These are phyloP conservation scores for Kurtzmaniella fragi DNA, from an alignment of 805 yeast species.

Conservation along the genomic window DNA sequence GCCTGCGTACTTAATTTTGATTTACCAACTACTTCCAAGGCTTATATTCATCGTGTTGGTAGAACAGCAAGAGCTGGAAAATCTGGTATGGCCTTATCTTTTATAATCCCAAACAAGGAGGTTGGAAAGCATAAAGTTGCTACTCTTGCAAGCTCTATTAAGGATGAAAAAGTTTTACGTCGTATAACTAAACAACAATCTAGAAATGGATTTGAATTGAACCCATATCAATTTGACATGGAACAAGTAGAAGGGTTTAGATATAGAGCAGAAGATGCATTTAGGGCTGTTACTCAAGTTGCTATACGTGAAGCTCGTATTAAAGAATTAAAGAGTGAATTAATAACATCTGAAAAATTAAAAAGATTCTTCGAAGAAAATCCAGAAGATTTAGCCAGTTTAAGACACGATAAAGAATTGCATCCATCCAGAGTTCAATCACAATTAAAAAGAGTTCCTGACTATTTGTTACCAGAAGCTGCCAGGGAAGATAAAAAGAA, in stretches of 20 bases:
- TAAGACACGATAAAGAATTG: conserved; percentile 88
- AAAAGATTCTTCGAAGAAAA: conserved; percentile 95
- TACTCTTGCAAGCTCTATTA: conserved; percentile 59
- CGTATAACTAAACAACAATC: conserved; percentile 75
- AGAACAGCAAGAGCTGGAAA: conserved; percentile 98
- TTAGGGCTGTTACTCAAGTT: conserved; percentile 85
- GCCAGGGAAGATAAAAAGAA: conserved; percentile 53
- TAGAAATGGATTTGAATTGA: conserved; percentile 65
- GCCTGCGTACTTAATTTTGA: conserved; percentile 96
- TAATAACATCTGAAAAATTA: conserved; percentile 82
- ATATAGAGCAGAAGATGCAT: conserved; percentile 95
- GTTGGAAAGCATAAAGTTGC: conserved; percentile 89
- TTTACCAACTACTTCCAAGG: conserved; percentile 80
- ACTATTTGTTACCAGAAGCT: conserved; percentile 78
- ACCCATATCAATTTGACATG: conserved; percentile 88
- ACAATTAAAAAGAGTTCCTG: conserved; percentile 89
- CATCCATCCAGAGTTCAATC: conserved; percentile 78
- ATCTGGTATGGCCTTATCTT: conserved; percentile 90
- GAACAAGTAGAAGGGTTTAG: conserved; percentile 92
- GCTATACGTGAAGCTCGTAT: conserved; percentile 92
- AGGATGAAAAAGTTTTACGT: conserved; percentile 80
- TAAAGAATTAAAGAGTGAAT: conserved; percentile 80
- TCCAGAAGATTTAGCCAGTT: conserved; percentile 84
- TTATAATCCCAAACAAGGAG: conserved; percentile 77
- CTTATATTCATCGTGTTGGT: conserved; percentile 91